These are phyloP conservation scores for Sugiyamaella mastotermitis DNA, from an alignment of 805 yeast species.

Conservation along the genomic window DNA sequence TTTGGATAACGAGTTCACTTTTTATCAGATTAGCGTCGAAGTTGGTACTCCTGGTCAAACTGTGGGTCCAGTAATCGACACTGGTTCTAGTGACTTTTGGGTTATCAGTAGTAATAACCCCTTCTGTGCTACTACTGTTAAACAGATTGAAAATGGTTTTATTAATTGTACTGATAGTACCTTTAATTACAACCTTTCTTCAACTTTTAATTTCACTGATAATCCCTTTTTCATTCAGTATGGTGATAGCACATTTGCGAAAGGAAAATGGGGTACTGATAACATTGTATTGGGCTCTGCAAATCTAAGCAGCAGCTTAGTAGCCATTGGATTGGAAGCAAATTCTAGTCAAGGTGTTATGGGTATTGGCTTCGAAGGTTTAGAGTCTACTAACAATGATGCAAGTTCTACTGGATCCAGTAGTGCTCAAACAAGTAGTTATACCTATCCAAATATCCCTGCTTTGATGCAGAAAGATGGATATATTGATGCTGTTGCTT, in stretches of 20 bases:
- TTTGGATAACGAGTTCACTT: slow-evolving; percentile 23
- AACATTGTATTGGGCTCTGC: slow-evolving; percentile 45
- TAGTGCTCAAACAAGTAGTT: slow-evolving; percentile 10
- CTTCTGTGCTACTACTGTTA: slow-evolving; percentile 34
- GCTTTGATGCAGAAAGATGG: slow-evolving; percentile 45
- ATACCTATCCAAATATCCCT: slow-evolving; percentile 59
- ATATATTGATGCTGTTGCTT: slow-evolving; percentile 35
- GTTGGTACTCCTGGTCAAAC: slow-evolving; percentile 55
- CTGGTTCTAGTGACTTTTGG: slow-evolving; percentile 77
- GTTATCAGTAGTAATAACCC: slow-evolving; percentile 46
- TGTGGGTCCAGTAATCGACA: slow-evolving; percentile 55
- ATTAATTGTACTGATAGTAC: slow-evolving; percentile 23
- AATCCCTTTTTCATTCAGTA: slow-evolving; percentile 24
- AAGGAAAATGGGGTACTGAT: slow-evolving; percentile 58
- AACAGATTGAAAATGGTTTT: slow-evolving; percentile 39
- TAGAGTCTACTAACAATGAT: slow-evolving; percentile 25
- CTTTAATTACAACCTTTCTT: slow-evolving; percentile 28
- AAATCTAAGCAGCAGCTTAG: slow-evolving; percentile 45
- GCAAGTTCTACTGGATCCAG: neutral
- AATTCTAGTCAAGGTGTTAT: slow-evolving; percentile 54
- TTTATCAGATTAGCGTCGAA: slow-evolving; percentile 28
- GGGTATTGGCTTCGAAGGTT: slow-evolving; percentile 31
- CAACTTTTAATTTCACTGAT: slow-evolving; percentile 21
- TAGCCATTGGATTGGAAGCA: slow-evolving; percentile 68
- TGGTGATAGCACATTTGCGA: slow-evolving; percentile 43